Evolutionary conservation across 1,139 yeast genomes (phyloP).

Genomic region (Pichiaceae sp.): DNA sequence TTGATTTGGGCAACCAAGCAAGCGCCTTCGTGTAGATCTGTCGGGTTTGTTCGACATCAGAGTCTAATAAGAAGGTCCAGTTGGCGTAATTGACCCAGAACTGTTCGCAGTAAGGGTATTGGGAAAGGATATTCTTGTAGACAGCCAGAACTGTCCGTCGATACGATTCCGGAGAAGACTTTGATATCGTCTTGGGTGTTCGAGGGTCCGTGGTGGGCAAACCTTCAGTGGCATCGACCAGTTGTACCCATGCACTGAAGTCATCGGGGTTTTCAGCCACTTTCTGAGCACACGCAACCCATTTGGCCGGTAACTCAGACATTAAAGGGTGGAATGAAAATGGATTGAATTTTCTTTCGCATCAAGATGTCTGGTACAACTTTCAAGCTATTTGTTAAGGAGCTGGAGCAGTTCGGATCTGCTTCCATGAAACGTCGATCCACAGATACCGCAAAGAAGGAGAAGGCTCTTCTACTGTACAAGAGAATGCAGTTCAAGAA

Average conservation of each 20-base stretch:
- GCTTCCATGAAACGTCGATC: conserved; percentile 36
- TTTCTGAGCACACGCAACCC: conserved; percentile 17
- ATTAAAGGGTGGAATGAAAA: no score
- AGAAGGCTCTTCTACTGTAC: conserved; percentile 44
- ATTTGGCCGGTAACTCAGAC: conserved; percentile 8
- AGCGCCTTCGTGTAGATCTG: conserved; percentile 49
- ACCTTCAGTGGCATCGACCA: conserved; percentile 17
- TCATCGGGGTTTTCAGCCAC: conserved; percentile 12
- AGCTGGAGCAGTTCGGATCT: conserved; percentile 37
- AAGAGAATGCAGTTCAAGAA: conserved; percentile 42
- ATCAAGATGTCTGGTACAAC: no score
- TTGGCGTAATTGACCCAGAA: conserved; percentile 77
- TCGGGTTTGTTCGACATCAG: conserved; percentile 39
- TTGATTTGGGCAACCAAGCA: conserved; percentile 41
- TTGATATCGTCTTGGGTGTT: conserved; percentile 25
- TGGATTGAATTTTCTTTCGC: no score
- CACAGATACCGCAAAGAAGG: conserved; percentile 39
- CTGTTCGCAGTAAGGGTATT: conserved; percentile 65
- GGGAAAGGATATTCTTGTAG: conserved; percentile 47
- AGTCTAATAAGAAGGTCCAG: conserved; percentile 54
- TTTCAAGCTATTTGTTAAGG: conserved; percentile 30
- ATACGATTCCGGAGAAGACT: conserved; percentile 34
- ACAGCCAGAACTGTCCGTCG: conserved; percentile 38
- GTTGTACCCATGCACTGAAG: conserved; percentile 26
- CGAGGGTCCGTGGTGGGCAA: conserved; percentile 11